Evolutionary conservation across 768 basidiomycete genomes (phyloP), one percentile per base, ranked within the genome.

Genomic region (Rhizopogon vulgaris): DNA sequence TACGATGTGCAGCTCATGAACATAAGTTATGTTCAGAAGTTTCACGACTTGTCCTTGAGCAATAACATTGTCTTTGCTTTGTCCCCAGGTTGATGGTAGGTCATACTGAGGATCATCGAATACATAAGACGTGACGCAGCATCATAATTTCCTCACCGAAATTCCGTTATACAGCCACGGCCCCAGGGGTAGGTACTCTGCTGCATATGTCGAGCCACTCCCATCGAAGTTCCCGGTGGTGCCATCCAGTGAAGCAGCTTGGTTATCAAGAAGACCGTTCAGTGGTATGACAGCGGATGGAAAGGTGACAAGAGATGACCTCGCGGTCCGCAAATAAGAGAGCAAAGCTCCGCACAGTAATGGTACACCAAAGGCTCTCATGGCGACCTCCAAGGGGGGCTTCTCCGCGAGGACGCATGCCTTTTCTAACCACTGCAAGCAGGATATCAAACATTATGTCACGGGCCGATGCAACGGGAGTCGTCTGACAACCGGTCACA

Each of bases 1-100:
- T 10, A 79, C 54, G 46, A 78, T 65, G 51, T 79, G 76, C 24
- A 81, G 58, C 52, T 79, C 70, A 52, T 80, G 79, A 1, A 71
- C 66, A 53, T 61, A 69, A 0, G 68, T 70, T n/a, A 65, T 59
- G 0, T 60, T 48, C 7, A 59, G 49, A 17, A 75, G 61, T 6
- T 62, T 52, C 11, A 80, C 46, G 4, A 71, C 60, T 52, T 81
- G 79, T 2, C 70, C 69, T 6, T 70, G 53, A 14, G 75, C 68
- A 27, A 79, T 59, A 24, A 78, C 63, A 51, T 81, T 81, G 55
- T 81, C 78, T 15, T 64, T 38, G 7, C 52, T 58, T 10, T 41
- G 37, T n/a, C 75, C 75, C 75, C 78, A 77, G 1, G 58, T 47
- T 7, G 58, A 41, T 15, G 77, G 77, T 17, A 78, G 61, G 37